Conservation (phyloP, 1,284 basidiomycete species). For the Sanghuangporus weigelae region DNA sequence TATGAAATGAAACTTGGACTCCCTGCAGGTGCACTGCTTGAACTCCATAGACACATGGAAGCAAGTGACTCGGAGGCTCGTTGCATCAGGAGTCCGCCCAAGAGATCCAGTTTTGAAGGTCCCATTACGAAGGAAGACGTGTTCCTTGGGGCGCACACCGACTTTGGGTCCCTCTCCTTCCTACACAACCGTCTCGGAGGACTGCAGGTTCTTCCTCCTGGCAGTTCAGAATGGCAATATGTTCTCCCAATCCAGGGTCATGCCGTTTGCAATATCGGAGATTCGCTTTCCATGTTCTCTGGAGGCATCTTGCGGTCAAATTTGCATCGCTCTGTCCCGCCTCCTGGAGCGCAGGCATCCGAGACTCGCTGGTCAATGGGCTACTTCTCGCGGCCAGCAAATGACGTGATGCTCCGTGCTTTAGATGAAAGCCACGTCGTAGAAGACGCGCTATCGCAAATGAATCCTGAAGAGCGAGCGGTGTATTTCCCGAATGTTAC, state of each 20-base stretch:
- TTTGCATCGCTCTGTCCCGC: conserved; percentile 45
- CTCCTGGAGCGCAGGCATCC: conserved; percentile 40
- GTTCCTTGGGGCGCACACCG: conserved; percentile 47
- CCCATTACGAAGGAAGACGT: conserved; percentile 19
- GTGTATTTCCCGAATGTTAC: conserved; percentile 27
- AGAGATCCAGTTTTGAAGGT: conserved; percentile 4
- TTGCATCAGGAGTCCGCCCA: conserved; percentile 47
- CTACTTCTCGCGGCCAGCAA: conserved; percentile 57
- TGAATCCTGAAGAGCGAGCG: conserved; percentile 9
- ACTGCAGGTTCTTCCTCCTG: conserved; percentile 63
- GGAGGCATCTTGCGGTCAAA: conserved; percentile 57
- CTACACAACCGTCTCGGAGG: conserved; percentile 69
- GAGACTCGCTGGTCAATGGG: conserved; percentile 54
- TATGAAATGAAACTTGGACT: conserved; percentile 56
- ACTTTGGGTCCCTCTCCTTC: conserved; percentile 49
- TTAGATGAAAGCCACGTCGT: conserved; percentile 40
- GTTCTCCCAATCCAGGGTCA: conserved; percentile 57
- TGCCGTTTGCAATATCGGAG: conserved; percentile 57
- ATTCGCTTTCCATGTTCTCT: conserved; percentile 51
- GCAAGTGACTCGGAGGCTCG: conserved; percentile 57
- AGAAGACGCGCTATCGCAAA: neutral
- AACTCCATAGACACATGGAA: conserved; percentile 42
- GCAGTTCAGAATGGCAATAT: conserved; percentile 60
- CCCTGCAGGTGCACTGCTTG: conserved; percentile 42
- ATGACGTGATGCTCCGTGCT: conserved; percentile 42